A percentile compares a stretch with the other conserved stretches of the same genome.
Conservation (phyloP, 148 eudicot genomes). For the Salicornia ramosissima region DNA sequence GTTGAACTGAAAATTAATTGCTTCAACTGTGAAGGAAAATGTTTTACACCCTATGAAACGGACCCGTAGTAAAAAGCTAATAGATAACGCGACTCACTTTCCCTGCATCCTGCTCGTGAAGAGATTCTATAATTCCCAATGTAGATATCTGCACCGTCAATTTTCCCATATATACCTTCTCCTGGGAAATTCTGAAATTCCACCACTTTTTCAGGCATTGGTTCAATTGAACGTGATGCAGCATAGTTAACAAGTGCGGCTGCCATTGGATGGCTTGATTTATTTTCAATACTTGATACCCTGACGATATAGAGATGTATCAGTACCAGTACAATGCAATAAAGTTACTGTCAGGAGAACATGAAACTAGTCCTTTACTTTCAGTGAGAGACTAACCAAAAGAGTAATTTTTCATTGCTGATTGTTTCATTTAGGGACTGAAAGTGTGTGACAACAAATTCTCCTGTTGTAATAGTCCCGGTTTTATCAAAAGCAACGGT, state of each 20-base stretch:
- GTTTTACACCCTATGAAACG: too few relatives aligned
- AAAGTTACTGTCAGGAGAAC: not conserved
- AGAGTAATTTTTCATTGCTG: slow-evolving; percentile 28
- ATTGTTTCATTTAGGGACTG: slow-evolving; percentile 29
- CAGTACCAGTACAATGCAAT: not conserved
- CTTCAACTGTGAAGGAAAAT: too few relatives aligned
- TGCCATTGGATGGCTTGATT: slow-evolving; percentile 59
- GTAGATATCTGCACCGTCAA: slow-evolving; percentile 39
- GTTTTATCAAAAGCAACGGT: slow-evolving; percentile 45
- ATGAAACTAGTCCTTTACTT: not conserved
- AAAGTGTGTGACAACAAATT: slow-evolving; percentile 35
- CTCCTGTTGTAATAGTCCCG: slow-evolving; percentile 44
- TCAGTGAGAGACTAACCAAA: slow-evolving; percentile 24
- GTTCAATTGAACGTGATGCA: slow-evolving; percentile 21
- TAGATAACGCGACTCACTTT: slow-evolving; percentile 14
- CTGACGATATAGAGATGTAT: slow-evolving; percentile 16
- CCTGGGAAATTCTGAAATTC: slow-evolving; percentile 44
- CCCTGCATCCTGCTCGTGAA: slow-evolving; percentile 34
- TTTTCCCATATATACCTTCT: slow-evolving; percentile 44
- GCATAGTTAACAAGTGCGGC: slow-evolving; percentile 37
- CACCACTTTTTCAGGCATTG: slow-evolving; percentile 40
- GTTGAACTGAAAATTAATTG: too few relatives aligned
- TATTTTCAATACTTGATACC: slow-evolving; percentile 55
- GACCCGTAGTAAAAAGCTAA: too few relatives aligned
- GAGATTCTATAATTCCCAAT: slow-evolving; percentile 39